A percentile compares a stretch with the other conserved stretches of the same genome.
Conservation (phyloP, 73 alveolate genomes). For the Tetrahymena malaccensis region DNA sequence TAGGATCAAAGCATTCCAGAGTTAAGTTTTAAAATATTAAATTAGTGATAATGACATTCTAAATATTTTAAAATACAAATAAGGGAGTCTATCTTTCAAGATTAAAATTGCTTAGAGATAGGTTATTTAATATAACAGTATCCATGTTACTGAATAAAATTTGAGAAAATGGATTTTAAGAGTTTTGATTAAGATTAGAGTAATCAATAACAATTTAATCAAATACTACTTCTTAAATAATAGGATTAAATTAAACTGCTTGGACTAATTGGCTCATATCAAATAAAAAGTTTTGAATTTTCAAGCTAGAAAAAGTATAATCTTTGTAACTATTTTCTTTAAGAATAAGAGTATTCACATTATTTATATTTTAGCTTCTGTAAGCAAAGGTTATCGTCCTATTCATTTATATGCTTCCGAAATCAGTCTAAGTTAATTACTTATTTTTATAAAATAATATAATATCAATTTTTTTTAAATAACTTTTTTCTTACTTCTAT, state of each 20-base stretch:
- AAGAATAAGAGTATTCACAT: neutral
- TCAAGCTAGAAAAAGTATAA: neutral
- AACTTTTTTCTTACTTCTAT: neutral
- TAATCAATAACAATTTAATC: neutral
- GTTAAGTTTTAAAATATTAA: neutral
- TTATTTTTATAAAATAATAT: neutral
- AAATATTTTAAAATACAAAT: neutral
- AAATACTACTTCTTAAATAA: neutral
- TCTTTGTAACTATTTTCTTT: neutral
- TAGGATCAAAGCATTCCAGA: neutral
- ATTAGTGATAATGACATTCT: neutral
- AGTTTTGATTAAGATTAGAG: neutral
- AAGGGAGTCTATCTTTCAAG: neutral
- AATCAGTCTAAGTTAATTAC: neutral
- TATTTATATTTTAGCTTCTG: neutral
- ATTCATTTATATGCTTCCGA: neutral
- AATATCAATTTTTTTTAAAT: neutral
- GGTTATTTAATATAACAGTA: neutral
- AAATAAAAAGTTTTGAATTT: neutral
- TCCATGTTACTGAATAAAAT: neutral
- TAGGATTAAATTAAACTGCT: neutral
- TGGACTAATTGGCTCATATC: neutral
- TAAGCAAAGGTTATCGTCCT: neutral
- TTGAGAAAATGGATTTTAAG: neutral
- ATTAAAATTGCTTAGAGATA: neutral